A percentile compares a stretch with the other conserved stretches of the same genome.
These are phyloP conservation scores for Delonix regia DNA, from an alignment of 306 rosid species.

Conservation along the genomic window DNA sequence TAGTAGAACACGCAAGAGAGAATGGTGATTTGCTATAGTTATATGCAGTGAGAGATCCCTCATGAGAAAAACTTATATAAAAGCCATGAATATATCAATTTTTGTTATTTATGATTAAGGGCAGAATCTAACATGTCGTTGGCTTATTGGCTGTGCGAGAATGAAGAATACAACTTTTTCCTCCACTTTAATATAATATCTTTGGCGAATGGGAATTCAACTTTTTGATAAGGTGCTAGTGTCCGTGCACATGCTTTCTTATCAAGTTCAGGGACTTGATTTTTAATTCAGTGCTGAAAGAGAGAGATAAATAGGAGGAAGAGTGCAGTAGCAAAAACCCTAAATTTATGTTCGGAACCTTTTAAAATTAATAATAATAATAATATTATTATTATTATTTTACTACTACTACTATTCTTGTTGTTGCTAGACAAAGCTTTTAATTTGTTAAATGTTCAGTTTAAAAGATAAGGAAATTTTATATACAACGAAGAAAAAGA, in stretches of 20 bases:
- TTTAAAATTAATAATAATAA: too few relatives aligned
- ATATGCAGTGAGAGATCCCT: slow-evolving; percentile 34
- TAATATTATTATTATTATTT: too few relatives aligned
- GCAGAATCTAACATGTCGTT: slow-evolving; percentile 57
- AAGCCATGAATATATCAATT: background rate
- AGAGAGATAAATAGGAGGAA: background rate
- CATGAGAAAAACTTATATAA: background rate
- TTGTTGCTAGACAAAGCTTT: too few relatives aligned
- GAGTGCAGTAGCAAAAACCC: background rate
- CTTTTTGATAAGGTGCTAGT: slow-evolving; percentile 58
- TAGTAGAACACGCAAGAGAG: slow-evolving; percentile 36
- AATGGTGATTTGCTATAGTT: slow-evolving; percentile 26
- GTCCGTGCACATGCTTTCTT: slow-evolving; percentile 50
- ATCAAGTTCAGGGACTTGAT: slow-evolving; percentile 26
- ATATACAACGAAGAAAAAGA: background rate
- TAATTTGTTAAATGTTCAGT: too few relatives aligned
- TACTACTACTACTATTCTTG: too few relatives aligned
- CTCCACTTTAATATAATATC: slow-evolving; percentile 52
- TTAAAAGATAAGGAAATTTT: too few relatives aligned
- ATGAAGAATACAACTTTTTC: slow-evolving; percentile 53
- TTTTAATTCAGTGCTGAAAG: slow-evolving; percentile 8
- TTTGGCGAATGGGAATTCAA: slow-evolving; percentile 64
- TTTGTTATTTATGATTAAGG: slow-evolving; percentile 9
- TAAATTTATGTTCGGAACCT: background rate
- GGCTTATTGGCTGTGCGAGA: slow-evolving; percentile 47